A percentile compares a stretch with the other conserved stretches of the same genome.
Evolutionary conservation across 129 eudicot species (phyloP).

Genomic region (Tanacetum coccineum): DNA sequence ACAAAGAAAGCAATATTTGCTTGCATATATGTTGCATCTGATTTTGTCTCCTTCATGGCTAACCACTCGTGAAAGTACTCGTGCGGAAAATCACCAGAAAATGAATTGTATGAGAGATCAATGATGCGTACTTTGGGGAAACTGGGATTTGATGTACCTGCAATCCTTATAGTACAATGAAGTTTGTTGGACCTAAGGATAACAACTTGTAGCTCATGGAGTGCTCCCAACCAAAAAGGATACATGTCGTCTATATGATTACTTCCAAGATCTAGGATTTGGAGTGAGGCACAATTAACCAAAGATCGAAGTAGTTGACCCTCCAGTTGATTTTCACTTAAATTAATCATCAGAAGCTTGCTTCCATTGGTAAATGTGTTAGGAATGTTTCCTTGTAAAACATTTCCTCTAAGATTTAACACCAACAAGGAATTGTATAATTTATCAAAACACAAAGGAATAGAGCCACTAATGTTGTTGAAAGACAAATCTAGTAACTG

Average conservation of each 20-base stretch:
- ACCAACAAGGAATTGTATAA: conserved; percentile 1
- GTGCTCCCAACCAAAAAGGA: conserved; percentile 17
- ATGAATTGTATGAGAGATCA: conserved; percentile 22
- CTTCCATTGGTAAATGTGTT: background rate
- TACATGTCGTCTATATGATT: background rate
- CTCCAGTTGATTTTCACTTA: conserved; percentile 6
- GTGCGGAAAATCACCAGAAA: conserved; percentile 9
- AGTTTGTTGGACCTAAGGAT: conserved; percentile 15
- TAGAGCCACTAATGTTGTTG: conserved; percentile 4
- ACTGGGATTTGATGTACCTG: background rate
- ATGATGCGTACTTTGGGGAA: conserved; percentile 18
- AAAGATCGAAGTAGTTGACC: conserved; percentile 6
- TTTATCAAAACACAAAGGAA: conserved; percentile 12
- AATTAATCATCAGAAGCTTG: background rate
- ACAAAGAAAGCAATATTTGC: background rate
- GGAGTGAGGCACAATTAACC: background rate
- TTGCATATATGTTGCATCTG: too few relatives aligned
- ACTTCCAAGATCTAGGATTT: background rate
- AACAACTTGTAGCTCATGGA: conserved; percentile 8
- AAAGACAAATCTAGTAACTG: background rate
- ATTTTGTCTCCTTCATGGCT: conserved; percentile 15
- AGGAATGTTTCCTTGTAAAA: background rate
- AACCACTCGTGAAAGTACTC: background rate
- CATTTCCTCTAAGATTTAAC: background rate
- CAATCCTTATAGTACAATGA: background rate